phyloP scores from a whole-genome alignment of 192 early-diverging fungal genomes.

The Podila verticillata region DNA sequence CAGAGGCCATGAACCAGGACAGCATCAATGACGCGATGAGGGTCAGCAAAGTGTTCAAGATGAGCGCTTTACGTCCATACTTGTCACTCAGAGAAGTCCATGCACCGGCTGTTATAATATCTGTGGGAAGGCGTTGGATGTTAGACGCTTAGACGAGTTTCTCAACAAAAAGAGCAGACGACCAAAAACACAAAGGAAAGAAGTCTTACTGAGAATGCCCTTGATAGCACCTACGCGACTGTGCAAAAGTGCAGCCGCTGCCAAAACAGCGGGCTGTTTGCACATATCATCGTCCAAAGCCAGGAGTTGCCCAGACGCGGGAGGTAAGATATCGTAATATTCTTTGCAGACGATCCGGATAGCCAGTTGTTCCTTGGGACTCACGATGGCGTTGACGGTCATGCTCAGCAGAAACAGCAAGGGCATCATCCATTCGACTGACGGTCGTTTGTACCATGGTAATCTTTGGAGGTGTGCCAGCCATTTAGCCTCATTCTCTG shows the following conservation, averaged over 20 bases:
- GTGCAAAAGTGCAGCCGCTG: neutral
- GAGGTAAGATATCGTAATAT: neutral
- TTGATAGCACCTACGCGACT: neutral
- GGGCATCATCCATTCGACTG: constrained; percentile 7
- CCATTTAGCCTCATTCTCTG: constrained; percentile 12
- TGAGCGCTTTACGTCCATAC: neutral
- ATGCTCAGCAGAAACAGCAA: constrained; percentile 2
- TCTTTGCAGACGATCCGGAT: constrained; percentile 18
- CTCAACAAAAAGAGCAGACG: neutral
- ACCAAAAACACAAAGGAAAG: neutral
- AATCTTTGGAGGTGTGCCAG: neutral
- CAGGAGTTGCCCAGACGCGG: neutral
- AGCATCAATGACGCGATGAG: neutral
- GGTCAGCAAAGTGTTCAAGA: neutral
- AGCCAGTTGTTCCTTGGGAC: constrained; percentile 1
- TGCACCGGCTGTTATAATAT: neutral
- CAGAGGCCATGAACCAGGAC: neutral
- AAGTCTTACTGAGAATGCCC: constrained; percentile 14
- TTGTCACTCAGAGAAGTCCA: constrained; percentile 8
- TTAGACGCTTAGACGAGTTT: no score
- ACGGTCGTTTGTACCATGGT: constrained; percentile 12
- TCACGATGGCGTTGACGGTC: neutral
- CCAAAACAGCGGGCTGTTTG: constrained; percentile 4
- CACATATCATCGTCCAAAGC: constrained; percentile 1
- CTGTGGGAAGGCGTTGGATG: neutral